Evolutionary conservation across 345 rosid species (phyloP), one percentile per base, ranked within the genome.

Genomic region (Eucalyptus marginata): DNA sequence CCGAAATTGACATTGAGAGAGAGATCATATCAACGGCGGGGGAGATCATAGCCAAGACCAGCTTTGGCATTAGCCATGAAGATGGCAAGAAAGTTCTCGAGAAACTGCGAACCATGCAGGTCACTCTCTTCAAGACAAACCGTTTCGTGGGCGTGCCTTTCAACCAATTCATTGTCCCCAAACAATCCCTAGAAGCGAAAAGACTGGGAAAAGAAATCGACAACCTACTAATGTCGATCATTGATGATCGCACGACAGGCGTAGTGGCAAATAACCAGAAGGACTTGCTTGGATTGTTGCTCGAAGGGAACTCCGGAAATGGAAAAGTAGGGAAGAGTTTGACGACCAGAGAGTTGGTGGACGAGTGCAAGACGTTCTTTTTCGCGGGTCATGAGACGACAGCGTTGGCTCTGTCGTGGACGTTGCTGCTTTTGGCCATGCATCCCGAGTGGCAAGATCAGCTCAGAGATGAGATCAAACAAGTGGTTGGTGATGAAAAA

Each of bases 351-450:
- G 97, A 97, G 81, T 90, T 98, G 20, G 95, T 98, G 3, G 99
- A 98, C 44, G 99, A 98, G 92, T 96, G 99, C 93, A 98, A 98
- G 90, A 98, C 99, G 8, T 96, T 98, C 92, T 98, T 98, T 94
- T 98, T 97, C 56, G 99, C 91, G 46, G 99, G 99, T 14, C 99
- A 98, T 50, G 99, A 97, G 91, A 97, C 99, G 14, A 98, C 99
- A 3, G 99, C 99, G 33, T 88, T 97, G 91, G 97, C 98, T 5
- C 64, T 98, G 16, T 88, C 98, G n/a, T 98, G 99, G 99, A 97
- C 98, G 44, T 89, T 98, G 89, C 91, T 98, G 94, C 97, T 94
- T 88, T 88, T 98, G 90, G 99, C 98, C 18, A 88, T 89, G 83
- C 92, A 98, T 89, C 98, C 96, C 13, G 92, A 95, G 85, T 97